Conservation (phyloP, 1,284 basidiomycete genomes). For the Cutaneotrichosporon spelunceum region DNA sequence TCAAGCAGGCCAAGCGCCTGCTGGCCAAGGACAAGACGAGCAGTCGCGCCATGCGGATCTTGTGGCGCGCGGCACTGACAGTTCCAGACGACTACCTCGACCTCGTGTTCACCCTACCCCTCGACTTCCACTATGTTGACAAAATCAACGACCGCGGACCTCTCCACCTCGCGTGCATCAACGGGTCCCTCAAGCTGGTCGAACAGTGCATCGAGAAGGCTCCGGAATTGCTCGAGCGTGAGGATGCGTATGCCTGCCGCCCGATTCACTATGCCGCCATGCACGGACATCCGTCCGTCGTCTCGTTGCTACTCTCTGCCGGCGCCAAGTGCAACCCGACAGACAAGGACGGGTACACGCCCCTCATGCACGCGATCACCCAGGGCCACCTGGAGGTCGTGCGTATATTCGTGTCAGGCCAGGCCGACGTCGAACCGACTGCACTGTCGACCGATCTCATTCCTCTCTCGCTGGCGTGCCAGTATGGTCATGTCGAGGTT, state of each 20-base stretch:
- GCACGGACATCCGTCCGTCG: constrained; percentile 78
- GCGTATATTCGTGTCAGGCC: constrained; percentile 67
- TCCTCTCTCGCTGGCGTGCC: constrained; percentile 86
- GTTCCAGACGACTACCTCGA: constrained; percentile 70
- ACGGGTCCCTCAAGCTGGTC: constrained; percentile 76
- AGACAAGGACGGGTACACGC: constrained; percentile 91
- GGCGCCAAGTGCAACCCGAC: constrained; percentile 65
- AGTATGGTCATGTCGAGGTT: constrained; percentile 82
- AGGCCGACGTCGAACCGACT: constrained; percentile 58
- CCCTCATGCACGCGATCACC: constrained; percentile 87
- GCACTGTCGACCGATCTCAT: constrained; percentile 66
- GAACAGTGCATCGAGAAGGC: constrained; percentile 70
- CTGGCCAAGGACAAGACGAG: constrained; percentile 46
- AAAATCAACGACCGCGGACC: constrained; percentile 96
- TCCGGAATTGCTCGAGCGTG: constrained; percentile 34
- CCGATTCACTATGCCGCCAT: constrained; percentile 95
- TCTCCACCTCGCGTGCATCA: constrained; percentile 89
- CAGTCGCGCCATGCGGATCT: constrained; percentile 63
- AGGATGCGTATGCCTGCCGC: constrained; percentile 77
- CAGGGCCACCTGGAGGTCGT: constrained; percentile 81
- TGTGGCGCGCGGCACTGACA: constrained; percentile 86
- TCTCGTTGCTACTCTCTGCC: constrained; percentile 70
- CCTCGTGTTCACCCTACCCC: constrained; percentile 71
- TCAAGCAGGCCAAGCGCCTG: constrained; percentile 58
- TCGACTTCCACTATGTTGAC: constrained; percentile 89